Percentiles rank a stretch among this genome's conserved stretches.
These are phyloP conservation scores for Emydomyces testavorans DNA, from an alignment of 2,329 filamentous ascomycete species.

Conservation along the genomic window DNA sequence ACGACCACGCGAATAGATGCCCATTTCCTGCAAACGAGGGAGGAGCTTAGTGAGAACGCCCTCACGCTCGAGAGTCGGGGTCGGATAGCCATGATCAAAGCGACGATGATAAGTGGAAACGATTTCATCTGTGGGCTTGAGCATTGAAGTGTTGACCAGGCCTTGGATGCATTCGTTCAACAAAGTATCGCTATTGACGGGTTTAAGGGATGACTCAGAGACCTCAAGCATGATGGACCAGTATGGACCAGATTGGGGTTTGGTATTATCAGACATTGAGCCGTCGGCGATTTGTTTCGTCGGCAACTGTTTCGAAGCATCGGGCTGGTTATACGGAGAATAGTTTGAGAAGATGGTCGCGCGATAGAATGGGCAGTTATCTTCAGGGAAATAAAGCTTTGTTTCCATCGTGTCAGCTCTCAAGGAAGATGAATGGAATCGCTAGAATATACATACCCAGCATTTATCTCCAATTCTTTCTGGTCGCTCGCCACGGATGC, in stretches of 20 bases:
- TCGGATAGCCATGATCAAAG: slow-evolving; percentile 98
- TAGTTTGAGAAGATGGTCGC: slow-evolving; percentile 99
- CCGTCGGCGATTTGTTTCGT: slow-evolving; percentile 79
- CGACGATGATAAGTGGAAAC: slow-evolving; percentile 96
- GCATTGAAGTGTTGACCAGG: slow-evolving; percentile 95
- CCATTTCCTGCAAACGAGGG: slow-evolving; percentile 80
- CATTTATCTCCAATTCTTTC: slow-evolving; percentile 98
- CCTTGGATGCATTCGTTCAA: slow-evolving; percentile 89
- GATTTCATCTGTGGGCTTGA: slow-evolving; percentile 81
- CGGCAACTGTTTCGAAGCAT: slow-evolving; percentile 67
- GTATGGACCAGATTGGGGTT: slow-evolving; percentile 73
- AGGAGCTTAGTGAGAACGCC: slow-evolving; percentile 85
- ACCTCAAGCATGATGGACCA: slow-evolving; percentile 99
- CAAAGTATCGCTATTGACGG: slow-evolving; percentile 73
- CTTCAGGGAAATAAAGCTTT: slow-evolving; percentile 93
- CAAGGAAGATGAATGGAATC: neutral
- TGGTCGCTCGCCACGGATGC: slow-evolving; percentile 79
- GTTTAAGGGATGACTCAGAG: slow-evolving; percentile 91
- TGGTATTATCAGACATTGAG: slow-evolving; percentile 60
- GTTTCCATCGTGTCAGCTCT: neutral
- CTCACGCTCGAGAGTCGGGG: slow-evolving; percentile 87
- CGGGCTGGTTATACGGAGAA: slow-evolving; percentile 94
- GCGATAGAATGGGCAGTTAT: slow-evolving; percentile 98
- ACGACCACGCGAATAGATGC: slow-evolving; percentile 88
- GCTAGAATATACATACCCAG: slow-evolving; percentile 55